Evolutionary conservation across 1,284 basidiomycete genomes (phyloP).

Genomic region (Pseudozyma hubeiensis): DNA sequence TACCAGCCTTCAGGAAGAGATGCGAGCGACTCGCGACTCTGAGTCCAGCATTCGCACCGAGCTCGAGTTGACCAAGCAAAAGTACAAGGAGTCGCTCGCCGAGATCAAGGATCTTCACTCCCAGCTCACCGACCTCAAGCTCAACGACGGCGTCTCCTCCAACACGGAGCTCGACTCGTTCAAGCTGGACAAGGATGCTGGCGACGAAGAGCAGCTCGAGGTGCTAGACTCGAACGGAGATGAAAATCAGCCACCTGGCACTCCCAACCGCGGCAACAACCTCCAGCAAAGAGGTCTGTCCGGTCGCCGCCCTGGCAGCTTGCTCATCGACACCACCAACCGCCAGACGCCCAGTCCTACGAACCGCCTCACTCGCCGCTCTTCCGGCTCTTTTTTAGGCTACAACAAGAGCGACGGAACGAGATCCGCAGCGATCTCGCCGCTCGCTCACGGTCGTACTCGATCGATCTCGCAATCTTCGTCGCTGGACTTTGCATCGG

Average conservation of each 20-base stretch:
- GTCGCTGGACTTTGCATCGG: constrained; percentile 51
- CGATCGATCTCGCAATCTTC: constrained; percentile 63
- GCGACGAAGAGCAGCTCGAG: constrained; percentile 56
- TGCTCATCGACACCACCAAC: constrained; percentile 51
- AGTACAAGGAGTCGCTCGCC: constrained; percentile 87
- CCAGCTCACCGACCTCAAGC: constrained; percentile 57
- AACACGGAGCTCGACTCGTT: constrained; percentile 27
- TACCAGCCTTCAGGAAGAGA: constrained; percentile 74
- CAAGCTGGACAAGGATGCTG: constrained; percentile 30
- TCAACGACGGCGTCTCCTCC: constrained; percentile 25
- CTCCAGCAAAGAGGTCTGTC: constrained; percentile 23
- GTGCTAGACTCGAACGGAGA: constrained; percentile 48
- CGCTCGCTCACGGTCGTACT: constrained; percentile 42
- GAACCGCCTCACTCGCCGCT: constrained; percentile 48
- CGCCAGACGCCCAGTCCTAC: constrained; percentile 35
- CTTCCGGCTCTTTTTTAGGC: constrained; percentile 62
- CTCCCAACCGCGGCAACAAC: constrained; percentile 17
- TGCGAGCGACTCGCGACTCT: constrained; percentile 49
- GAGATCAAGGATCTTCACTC: constrained; percentile 82
- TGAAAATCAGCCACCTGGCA: constrained; percentile 25
- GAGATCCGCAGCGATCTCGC: constrained; percentile 28
- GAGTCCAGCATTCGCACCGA: constrained; percentile 71
- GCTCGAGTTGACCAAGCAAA: constrained; percentile 79
- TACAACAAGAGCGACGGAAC: constrained; percentile 62
- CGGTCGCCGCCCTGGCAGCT: constrained; percentile 49